phyloP scores from a whole-genome alignment of 164 flowering plant genomes.

The Taxillus chinensis region DNA sequence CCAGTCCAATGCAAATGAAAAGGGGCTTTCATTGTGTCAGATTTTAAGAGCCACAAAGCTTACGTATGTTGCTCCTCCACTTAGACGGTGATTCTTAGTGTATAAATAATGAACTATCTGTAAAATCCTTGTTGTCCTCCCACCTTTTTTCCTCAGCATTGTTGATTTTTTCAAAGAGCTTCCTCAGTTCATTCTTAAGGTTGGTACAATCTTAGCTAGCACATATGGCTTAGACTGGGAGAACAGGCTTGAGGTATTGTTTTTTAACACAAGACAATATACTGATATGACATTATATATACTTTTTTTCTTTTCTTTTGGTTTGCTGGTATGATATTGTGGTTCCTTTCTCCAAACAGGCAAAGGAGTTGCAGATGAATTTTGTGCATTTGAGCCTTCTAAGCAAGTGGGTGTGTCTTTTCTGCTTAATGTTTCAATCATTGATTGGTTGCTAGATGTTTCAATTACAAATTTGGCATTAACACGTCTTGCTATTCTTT shows the following conservation, averaged over 20 bases:
- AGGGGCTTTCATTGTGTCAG: slow-evolving; percentile 50
- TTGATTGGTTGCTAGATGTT: too few species aligned
- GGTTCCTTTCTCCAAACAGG: slow-evolving; percentile 26
- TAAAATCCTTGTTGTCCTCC: background rate
- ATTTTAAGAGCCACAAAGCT: slow-evolving; percentile 60
- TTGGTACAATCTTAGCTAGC: slow-evolving; percentile 49
- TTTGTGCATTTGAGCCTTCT: slow-evolving; percentile 68
- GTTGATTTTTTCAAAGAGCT: slow-evolving; percentile 83
- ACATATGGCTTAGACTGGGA: slow-evolving; percentile 85
- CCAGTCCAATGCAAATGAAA: slow-evolving; percentile 18
- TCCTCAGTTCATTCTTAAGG: slow-evolving; percentile 76
- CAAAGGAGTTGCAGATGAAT: slow-evolving; percentile 78
- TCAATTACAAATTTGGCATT: too few species aligned
- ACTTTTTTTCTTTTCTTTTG: background rate
- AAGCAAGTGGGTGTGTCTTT: slow-evolving; percentile 56
- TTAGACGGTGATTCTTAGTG: background rate
- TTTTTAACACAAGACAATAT: background rate
- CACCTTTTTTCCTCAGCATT: slow-evolving; percentile 30
- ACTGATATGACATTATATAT: too few species aligned
- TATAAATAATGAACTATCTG: background rate
- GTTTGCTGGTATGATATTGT: background rate
- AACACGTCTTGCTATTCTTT: too few species aligned
- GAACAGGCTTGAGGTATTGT: slow-evolving; percentile 71
- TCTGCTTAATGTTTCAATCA: too few species aligned
- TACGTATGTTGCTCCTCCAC: slow-evolving; percentile 35